phyloP scores from a whole-genome alignment of 148 eudicot genomes.

The Gaultheria prostrata region DNA sequence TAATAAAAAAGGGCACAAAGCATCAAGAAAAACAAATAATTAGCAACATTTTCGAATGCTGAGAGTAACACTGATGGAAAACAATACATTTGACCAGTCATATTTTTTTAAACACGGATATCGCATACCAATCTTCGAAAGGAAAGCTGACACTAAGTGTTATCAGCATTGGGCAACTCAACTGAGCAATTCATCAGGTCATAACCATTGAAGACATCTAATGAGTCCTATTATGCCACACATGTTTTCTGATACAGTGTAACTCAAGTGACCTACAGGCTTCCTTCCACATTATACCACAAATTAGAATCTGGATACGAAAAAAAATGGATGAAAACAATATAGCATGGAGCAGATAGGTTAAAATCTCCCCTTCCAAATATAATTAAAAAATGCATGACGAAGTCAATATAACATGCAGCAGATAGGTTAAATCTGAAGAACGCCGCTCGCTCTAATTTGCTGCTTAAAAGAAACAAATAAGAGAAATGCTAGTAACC shows the following conservation, averaged over 20 bases:
- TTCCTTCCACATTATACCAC: neutral
- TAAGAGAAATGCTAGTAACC: neutral
- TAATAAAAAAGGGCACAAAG: neutral
- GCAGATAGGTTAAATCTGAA: neutral
- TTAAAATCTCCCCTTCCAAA: neutral
- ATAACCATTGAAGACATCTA: neutral
- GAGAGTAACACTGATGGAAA: neutral
- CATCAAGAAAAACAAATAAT: neutral
- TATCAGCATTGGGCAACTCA: neutral
- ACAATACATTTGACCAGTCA: neutral
- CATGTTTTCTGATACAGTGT: neutral
- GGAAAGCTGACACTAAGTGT: neutral
- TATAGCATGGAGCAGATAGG: neutral
- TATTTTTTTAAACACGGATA: neutral
- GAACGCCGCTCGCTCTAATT: neutral
- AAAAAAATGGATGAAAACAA: neutral
- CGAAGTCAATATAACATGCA: neutral
- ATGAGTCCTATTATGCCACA: neutral
- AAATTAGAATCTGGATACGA: neutral
- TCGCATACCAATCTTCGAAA: neutral
- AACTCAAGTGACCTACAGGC: neutral
- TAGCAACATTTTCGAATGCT: neutral
- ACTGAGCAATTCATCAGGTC: slow-evolving; percentile 5
- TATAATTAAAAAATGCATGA: neutral
- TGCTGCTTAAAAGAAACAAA: neutral